Percentiles rank a stretch among this genome's conserved stretches.
These are phyloP conservation scores for Coprinellus micaceus DNA, from an alignment of 768 basidiomycete genomes.

Conservation along the genomic window DNA sequence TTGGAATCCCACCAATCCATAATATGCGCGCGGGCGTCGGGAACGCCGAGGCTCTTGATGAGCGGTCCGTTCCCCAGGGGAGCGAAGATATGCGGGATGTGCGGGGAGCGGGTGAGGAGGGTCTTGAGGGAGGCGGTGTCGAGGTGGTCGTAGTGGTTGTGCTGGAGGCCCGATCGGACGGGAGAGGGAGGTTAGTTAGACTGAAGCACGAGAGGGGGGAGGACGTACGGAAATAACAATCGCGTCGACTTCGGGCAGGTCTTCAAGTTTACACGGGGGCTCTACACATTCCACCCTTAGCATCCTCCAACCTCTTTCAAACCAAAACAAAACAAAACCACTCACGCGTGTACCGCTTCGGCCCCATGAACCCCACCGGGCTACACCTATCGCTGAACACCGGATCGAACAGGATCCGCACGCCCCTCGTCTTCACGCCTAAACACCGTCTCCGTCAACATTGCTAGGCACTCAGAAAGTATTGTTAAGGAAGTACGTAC, in stretches of 20 bases:
- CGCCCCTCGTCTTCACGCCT: no score
- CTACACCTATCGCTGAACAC: conserved; percentile 53
- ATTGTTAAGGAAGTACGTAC: no score
- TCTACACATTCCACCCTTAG: conserved; percentile 21
- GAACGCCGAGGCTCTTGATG: conserved; percentile 39
- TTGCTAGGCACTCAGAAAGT: no score
- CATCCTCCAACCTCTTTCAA: neutral
- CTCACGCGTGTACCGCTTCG: conserved; percentile 46
- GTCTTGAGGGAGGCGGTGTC: conserved; percentile 40
- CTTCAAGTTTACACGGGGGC: conserved; percentile 47
- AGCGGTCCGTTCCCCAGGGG: conserved; percentile 49
- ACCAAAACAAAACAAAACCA: neutral
- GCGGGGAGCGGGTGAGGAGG: conserved; percentile 28
- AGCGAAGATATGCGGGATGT: conserved; percentile 50
- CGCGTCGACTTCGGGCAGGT: conserved; percentile 58
- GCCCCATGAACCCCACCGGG: conserved; percentile 41
- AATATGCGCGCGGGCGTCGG: conserved; percentile 39
- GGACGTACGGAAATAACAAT: conserved; percentile 51
- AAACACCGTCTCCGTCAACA: no score
- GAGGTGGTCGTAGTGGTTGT: conserved; percentile 54
- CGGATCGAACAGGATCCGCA: conserved; percentile 52
- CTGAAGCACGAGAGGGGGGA: no score
- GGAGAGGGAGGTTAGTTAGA: no score
- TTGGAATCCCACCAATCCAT: conserved; percentile 65
- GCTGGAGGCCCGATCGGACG: no score